Percentiles rank a stretch among this genome's conserved stretches.
Conservation (phyloP, 208 protist species). For the Trypanosoma congolense region DNA sequence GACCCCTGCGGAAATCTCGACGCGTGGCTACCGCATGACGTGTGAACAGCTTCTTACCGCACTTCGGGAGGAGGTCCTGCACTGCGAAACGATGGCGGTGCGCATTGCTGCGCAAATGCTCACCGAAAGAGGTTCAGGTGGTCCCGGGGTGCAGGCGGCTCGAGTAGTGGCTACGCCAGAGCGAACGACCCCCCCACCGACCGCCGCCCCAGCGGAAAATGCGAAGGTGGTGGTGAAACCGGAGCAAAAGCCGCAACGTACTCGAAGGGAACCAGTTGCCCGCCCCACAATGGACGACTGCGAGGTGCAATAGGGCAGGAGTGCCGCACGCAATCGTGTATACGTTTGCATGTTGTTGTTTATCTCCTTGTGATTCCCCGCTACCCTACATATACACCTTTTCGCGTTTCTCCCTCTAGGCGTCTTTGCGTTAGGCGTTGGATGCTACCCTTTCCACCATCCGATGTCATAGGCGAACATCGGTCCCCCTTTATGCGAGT, state of each 20-base stretch:
- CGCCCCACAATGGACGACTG: conserved; percentile 22
- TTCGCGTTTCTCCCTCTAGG: too few relatives aligned
- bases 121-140: background rate
- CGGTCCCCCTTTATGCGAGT: too few relatives aligned
- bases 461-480: too few relatives aligned
- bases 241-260: background rate
- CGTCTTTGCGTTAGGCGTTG: too few relatives aligned
- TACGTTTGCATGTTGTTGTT: too few relatives aligned
- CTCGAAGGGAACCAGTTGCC: background rate
- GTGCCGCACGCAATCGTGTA: too few relatives aligned
- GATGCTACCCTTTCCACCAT: too few relatives aligned
- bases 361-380: too few relatives aligned
- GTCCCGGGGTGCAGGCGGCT: background rate
- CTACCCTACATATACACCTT: too few relatives aligned
- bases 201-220: background rate
- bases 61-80: conserved; percentile 56
- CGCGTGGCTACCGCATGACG: conserved; percentile 13
- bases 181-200: background rate
- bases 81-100: conserved; percentile 48
- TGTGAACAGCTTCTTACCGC: conserved; percentile 32
- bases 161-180: background rate
- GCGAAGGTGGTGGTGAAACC: background rate
- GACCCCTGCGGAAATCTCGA: conserved; percentile 18
- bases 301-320: conserved; percentile 26
- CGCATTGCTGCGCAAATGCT: conserved; percentile 23